These are phyloP conservation scores for Hamigera avellanea DNA, from an alignment of 495 filamentous ascomycete genomes.

Conservation along the genomic window DNA sequence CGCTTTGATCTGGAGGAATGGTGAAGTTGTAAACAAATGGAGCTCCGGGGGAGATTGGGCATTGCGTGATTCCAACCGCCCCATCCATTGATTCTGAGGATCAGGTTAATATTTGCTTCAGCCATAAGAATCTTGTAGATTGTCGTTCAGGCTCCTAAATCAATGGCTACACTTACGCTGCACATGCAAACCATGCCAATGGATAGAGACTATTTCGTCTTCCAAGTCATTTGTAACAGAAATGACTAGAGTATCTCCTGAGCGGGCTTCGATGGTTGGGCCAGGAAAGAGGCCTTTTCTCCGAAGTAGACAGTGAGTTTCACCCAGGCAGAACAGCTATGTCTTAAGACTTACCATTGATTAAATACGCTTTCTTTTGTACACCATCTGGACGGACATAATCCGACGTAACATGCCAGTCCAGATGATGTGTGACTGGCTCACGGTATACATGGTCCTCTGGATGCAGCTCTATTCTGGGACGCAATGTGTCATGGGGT, in stretches of 20 bases:
- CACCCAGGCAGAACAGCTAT: neutral
- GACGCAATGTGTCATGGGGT: slow-evolving; percentile 7
- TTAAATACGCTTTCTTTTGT: slow-evolving; percentile 23
- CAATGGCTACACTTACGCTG: slow-evolving; percentile 28
- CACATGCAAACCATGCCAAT: slow-evolving; percentile 74
- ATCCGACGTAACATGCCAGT: slow-evolving; percentile 23
- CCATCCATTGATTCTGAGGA: slow-evolving; percentile 56
- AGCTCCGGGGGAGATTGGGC: slow-evolving; percentile 48
- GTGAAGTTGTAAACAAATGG: slow-evolving; percentile 68
- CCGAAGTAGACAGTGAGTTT: neutral
- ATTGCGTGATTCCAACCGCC: slow-evolving; percentile 53
- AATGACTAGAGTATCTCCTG: slow-evolving; percentile 59
- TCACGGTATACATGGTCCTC: slow-evolving; percentile 27
- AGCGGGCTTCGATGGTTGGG: slow-evolving; percentile 27
- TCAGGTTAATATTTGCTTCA: neutral
- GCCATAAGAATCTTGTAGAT: neutral
- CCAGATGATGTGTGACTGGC: slow-evolving; percentile 17
- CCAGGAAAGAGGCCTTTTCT: slow-evolving; percentile 22
- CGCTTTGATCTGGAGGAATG: slow-evolving; percentile 56
- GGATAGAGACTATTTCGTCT: slow-evolving; percentile 56
- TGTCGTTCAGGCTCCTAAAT: neutral
- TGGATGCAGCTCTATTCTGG: slow-evolving; percentile 22
- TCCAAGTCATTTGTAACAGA: slow-evolving; percentile 57
- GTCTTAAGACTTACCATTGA: slow-evolving; percentile 18
- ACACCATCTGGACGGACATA: slow-evolving; percentile 31